Conservation (phyloP, 2,329 filamentous ascomycete species). For the Trichothecium sympodiale region DNA sequence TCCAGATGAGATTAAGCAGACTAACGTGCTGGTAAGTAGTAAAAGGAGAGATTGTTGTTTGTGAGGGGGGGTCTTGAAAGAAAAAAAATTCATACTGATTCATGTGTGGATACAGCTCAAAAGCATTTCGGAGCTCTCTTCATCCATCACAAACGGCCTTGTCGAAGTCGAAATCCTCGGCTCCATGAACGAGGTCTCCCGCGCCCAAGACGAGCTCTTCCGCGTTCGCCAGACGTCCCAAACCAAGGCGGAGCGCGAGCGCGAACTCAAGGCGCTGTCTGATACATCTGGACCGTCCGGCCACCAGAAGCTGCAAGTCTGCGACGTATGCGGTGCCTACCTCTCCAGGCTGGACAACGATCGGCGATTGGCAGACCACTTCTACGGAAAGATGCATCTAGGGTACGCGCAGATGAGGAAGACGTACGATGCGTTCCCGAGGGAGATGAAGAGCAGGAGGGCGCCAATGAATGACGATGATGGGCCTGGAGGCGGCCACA, state of each 20-base stretch:
- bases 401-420: conserved; percentile 98
- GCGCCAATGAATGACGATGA: conserved; percentile 36
- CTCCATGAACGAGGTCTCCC: conserved; percentile 67
- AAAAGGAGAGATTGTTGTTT: too few species aligned
- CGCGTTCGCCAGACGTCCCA: conserved; percentile 71
- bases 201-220: conserved; percentile 80
- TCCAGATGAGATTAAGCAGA: conserved; percentile 92
- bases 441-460: conserved; percentile 66
- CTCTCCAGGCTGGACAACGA: conserved; percentile 89
- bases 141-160: conserved; percentile 70
- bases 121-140: conserved; percentile 68
- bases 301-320: conserved; percentile 96
- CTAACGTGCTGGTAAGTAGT: conserved; percentile 61
- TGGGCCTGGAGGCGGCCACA: conserved; percentile 26
- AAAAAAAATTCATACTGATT: too few species aligned
- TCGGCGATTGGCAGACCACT: conserved; percentile 85
- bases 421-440: conserved; percentile 76
- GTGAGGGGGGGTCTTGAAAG: too few species aligned
- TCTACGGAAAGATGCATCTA: conserved; percentile 98
- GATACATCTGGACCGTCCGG: conserved; percentile 89
- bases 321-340: conserved; percentile 96
- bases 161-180: conserved; percentile 79
- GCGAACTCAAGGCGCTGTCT: conserved; percentile 78
- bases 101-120: conserved; percentile 49
- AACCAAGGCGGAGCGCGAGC: conserved; percentile 72